Base-by-base conservation (phyloP, 495 filamentous ascomycete genomes). In the Penicillium odoratum region DNA sequence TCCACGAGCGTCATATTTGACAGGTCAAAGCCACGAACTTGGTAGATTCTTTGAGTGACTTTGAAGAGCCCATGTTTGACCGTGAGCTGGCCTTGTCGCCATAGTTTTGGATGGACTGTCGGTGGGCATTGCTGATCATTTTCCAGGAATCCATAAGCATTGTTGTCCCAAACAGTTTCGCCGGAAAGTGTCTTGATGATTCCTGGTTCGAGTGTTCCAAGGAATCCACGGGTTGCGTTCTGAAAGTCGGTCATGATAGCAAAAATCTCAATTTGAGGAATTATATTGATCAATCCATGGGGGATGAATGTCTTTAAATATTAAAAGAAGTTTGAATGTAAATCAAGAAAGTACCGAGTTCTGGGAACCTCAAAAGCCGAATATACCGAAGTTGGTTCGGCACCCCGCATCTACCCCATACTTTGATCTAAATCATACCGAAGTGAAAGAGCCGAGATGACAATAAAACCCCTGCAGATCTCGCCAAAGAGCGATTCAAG, bases 1-100 rank as follows among this genome's bases (percentile, higher is more conserved):
- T 67, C 61, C 11, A 64, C 53, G 11, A 67, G 50, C 15, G 59
- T 67, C 48, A 59, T 67, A 50, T 64, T 64, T 0, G 65, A 60
- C 7, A 67, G 46, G n/a, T 62, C 65, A 15, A 62, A 56, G 8
- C 56, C 57, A 45, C 63, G 63, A 8, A 55, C 30, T 47, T 55
- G 52, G 10, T 55, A 55, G 2, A 55, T 33, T 5, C 52, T 30
- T 11, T 5, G 0, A 3, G 30, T 40, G 25, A 55, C 52, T 15
- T 55, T 4, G 9, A 34, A 55, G 7, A 55, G 29, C 7, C 52
- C 52, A 1, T 33, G 28, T 7, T 21, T 55, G 29, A 9, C 10
- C 10, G 15, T 36, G 3, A 48, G n/a, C 15, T 48, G 46, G 10
- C 46, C 28, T 8, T 48, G 46, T 16, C 46, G 21, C 46, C 46